phyloP scores from a whole-genome alignment of 2,329 filamentous ascomycete species.

The Dothiorella sarmentorum region DNA sequence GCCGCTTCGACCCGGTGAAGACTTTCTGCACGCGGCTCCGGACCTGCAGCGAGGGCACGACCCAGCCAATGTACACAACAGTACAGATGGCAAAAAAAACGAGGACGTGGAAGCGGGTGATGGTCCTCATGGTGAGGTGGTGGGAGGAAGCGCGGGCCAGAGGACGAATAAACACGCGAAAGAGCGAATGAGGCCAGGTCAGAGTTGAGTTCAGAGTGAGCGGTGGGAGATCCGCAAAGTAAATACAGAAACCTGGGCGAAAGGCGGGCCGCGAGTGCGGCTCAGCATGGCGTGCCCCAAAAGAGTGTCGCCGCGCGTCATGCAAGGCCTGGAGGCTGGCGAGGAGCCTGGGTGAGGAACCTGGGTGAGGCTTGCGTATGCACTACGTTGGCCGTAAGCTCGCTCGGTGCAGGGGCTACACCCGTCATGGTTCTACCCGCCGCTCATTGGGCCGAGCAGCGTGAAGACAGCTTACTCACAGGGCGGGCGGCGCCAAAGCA shows the following conservation, averaged over 20 bases:
- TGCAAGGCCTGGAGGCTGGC: background rate
- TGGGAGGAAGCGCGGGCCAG: background rate
- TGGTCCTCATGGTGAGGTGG: constrained; percentile 28
- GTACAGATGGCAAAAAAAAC: constrained; percentile 26
- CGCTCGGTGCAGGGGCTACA: background rate
- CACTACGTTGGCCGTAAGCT: constrained; percentile 1
- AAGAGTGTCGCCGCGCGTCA: constrained; percentile 4
- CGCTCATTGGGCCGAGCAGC: background rate
- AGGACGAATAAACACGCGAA: background rate
- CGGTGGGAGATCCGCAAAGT: background rate
- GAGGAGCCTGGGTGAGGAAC: too few species aligned
- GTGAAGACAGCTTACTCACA: background rate
- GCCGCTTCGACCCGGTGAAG: constrained; percentile 29
- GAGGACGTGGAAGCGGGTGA: constrained; percentile 31
- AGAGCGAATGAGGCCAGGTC: background rate
- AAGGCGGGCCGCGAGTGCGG: background rate
- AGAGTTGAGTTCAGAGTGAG: too few species aligned
- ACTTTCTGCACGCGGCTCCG: constrained; percentile 28
- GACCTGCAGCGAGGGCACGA: constrained; percentile 28
- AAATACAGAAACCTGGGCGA: background rate
- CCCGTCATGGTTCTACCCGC: background rate
- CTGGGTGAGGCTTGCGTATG: constrained; percentile 6
- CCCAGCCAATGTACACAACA: constrained; percentile 33
- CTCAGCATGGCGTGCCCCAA: constrained; percentile 7
- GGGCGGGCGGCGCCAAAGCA: background rate